These are phyloP conservation scores for Fragilaria crotonensis DNA, from an alignment of 108 stramenopile species.

Conservation along the genomic window DNA sequence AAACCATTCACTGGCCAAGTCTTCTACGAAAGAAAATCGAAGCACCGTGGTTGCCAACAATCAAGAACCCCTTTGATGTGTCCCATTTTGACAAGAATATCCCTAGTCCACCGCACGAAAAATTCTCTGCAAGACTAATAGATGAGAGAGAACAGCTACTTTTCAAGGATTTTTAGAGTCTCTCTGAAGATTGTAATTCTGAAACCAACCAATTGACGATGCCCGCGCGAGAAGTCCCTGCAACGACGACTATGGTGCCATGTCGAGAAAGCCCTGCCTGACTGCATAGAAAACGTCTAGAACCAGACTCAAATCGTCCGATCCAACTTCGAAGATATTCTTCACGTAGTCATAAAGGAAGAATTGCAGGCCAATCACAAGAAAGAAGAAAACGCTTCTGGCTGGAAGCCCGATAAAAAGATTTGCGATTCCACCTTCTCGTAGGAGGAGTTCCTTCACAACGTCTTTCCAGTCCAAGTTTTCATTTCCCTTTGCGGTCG, in stretches of 20 bases:
- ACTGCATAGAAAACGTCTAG: constrained; percentile 88
- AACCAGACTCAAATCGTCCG: constrained; percentile 81
- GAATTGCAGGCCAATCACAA: constrained; percentile 87
- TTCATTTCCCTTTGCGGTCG: constrained; percentile 31
- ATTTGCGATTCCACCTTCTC: constrained; percentile 72
- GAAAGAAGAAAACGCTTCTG: constrained; percentile 77
- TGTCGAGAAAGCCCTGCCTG: constrained; percentile 53
- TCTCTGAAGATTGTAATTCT: too few relatives aligned
- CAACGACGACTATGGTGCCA: background rate
- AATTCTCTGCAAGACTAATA: background rate
- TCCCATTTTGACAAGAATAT: constrained; percentile 91
- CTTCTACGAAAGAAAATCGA: constrained; percentile 54
- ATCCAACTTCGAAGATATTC: constrained; percentile 68
- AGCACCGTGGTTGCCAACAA: constrained; percentile 89
- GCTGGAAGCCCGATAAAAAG: constrained; percentile 73
- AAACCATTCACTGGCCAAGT: constrained; percentile 56
- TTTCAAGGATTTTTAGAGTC: constrained; percentile 22
- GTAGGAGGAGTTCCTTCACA: constrained; percentile 51
- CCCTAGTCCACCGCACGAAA: constrained; percentile 1
- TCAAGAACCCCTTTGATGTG: constrained; percentile 80
- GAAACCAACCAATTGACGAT: too few relatives aligned
- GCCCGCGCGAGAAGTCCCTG: too few relatives aligned
- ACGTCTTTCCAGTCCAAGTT: constrained; percentile 60
- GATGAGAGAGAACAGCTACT: constrained; percentile 15
- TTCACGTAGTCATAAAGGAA: constrained; percentile 88